Evolutionary conservation across 371 early-diverging fungal genomes (phyloP), one percentile per base, ranked within the genome.

Genomic region (Mucor saturninus): DNA sequence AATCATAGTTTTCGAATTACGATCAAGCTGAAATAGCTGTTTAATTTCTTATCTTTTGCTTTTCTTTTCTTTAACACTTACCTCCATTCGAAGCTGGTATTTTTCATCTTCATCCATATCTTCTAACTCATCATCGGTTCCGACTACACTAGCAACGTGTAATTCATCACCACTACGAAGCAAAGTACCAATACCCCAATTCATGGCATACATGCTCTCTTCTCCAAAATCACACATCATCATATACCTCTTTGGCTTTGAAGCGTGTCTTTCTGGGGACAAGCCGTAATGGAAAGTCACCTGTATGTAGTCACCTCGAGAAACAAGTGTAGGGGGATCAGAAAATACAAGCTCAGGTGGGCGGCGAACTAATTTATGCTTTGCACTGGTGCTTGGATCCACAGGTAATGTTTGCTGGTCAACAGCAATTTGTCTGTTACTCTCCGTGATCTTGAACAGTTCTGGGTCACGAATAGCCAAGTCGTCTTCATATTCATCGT

Each of bases 81-180:
- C 50, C 50, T 76, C 76, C 39, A 56, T 59, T 76, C 79, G 74
- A 1, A 79, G 65, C 31, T 64, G 63, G 11, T 72, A 71, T 46
- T 76, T 79, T 9, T 79, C 73, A 37, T 72, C 74, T 11, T 71
- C 63, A 51, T 72, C 68, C 71, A 76, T 69, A 43, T 68, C 71
- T 9, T 74, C 67, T 4, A 74, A 56, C 10, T 67, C 75, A 29
- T 86, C 84, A n/a, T 86, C 84, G 9, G 54, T 64, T 45, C 40
- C 63, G 5, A 85, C 71, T 21, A 84, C 78, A 40, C 80, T 83
- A 6, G 75, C 83, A 0, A 86, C 75, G 62, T 86, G 83, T 26
- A 86, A 52, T 42, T 81, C 80, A 53, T 86, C 75, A 15, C 78
- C 77, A 40, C 74, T 76, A 9, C 78, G 71, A 15, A 73, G 66